Percentiles rank a stretch among this genome's conserved stretches.
Conservation (phyloP, 495 filamentous ascomycete species). For the Parachaetomium inaequale region DNA sequence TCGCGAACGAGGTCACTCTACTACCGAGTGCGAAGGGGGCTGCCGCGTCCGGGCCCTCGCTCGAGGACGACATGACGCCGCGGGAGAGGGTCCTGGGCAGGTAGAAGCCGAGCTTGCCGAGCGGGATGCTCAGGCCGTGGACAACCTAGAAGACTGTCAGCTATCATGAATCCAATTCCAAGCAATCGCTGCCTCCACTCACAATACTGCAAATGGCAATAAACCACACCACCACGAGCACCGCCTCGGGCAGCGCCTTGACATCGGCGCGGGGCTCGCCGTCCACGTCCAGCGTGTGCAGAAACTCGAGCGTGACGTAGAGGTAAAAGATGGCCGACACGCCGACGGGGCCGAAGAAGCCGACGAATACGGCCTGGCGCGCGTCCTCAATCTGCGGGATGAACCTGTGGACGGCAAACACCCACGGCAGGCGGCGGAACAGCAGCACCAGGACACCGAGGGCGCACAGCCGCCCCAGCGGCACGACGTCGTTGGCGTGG, state of each 20-base stretch:
- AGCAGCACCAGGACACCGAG: conserved; percentile 79
- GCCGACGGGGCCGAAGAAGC: conserved; percentile 95
- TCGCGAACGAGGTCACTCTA: conserved; percentile 27
- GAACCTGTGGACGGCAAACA: conserved; percentile 67
- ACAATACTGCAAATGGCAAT: conserved; percentile 81
- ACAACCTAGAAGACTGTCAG: conserved; percentile 55
- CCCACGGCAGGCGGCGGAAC: conserved; percentile 71
- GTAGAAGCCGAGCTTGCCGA: conserved; percentile 78
- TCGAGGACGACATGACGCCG: conserved; percentile 26
- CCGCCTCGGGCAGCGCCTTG: conserved; percentile 55
- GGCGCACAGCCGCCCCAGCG: conserved; percentile 71
- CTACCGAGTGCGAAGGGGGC: conserved; percentile 27
- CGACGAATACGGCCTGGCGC: conserved; percentile 74
- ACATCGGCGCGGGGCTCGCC: conserved; percentile 65
- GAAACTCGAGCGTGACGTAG: conserved; percentile 70
- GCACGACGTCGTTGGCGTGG: conserved; percentile 62
- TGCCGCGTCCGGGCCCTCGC: conserved; percentile 17
- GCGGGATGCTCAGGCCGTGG: conserved; percentile 78
- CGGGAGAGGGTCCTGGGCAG: conserved; percentile 73
- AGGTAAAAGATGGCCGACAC: conserved; percentile 90
- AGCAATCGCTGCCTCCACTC: conserved; percentile 37
- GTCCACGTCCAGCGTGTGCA: conserved; percentile 52
- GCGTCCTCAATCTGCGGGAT: conserved; percentile 77
- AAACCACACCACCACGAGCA: conserved; percentile 80
- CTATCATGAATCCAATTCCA: not conserved